phyloP scores from a whole-genome alignment of 176 grass and related monocot species.

The Carex myosuroides region DNA sequence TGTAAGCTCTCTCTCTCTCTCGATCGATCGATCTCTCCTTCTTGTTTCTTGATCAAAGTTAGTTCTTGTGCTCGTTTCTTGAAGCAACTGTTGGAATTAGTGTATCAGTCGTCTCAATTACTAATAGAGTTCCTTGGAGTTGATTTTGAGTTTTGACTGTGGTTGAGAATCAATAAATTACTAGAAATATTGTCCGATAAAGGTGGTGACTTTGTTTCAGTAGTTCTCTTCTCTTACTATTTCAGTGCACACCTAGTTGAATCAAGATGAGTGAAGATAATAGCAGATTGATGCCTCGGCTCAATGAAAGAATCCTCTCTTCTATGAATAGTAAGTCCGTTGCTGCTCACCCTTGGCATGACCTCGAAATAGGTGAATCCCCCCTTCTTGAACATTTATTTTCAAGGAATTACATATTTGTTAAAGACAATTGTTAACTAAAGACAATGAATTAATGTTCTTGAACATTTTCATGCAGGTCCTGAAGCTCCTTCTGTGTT shows the following conservation, averaged over 20 bases:
- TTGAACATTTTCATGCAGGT: constrained; percentile 12
- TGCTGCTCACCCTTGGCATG: constrained; percentile 39
- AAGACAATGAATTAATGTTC: background rate
- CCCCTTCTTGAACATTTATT: no score
- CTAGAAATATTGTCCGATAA: background rate
- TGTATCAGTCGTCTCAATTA: background rate
- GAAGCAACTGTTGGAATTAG: background rate
- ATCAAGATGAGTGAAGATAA: constrained; percentile 18
- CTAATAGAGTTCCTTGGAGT: background rate
- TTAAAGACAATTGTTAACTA: background rate
- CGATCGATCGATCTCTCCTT: background rate
- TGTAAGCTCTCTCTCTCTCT: background rate
- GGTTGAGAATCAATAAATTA: background rate
- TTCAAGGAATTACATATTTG: no score
- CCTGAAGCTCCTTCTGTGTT: constrained; percentile 37
- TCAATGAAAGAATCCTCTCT: constrained; percentile 37
- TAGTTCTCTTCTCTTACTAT: background rate
- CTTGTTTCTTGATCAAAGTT: background rate
- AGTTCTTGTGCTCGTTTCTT: background rate
- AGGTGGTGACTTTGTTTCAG: background rate
- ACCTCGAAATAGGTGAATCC: constrained; percentile 30
- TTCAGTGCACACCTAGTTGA: background rate
- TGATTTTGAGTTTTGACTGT: background rate
- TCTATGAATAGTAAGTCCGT: constrained; percentile 21
- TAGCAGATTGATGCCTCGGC: constrained; percentile 17